Evolutionary conservation across 768 basidiomycete genomes (phyloP).

Genomic region (Panellus pusillus): DNA sequence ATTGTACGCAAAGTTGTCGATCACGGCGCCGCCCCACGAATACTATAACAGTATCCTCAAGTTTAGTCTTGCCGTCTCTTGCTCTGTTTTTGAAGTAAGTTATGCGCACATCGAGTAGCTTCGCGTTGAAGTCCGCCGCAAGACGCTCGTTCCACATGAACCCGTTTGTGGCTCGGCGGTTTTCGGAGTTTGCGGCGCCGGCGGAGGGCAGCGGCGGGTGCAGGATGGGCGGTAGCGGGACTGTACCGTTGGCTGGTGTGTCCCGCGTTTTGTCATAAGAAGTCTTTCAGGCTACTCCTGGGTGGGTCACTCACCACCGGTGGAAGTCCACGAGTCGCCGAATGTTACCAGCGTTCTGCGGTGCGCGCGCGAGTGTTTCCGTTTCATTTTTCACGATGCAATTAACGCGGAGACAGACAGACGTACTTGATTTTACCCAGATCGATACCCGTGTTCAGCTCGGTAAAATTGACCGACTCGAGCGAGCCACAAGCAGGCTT

Average conservation of each 20-base stretch:
- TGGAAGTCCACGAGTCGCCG: conserved; percentile 34
- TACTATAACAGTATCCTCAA: conserved; percentile 22
- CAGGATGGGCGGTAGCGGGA: conserved; percentile 32
- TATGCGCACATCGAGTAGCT: conserved; percentile 27
- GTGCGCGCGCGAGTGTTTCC: too few relatives aligned
- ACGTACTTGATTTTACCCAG: conserved; percentile 24
- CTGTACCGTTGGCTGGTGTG: conserved; percentile 30
- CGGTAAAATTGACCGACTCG: conserved; percentile 25
- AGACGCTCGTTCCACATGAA: conserved; percentile 34
- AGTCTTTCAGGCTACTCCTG: neutral
- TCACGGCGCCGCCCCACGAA: conserved; percentile 35
- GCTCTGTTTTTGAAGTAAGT: too few relatives aligned
- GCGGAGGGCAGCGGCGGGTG: conserved; percentile 34
- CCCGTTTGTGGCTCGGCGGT: conserved; percentile 32
- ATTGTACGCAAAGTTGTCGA: conserved; percentile 35
- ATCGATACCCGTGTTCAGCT: conserved; percentile 30
- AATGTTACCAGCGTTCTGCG: conserved; percentile 30
- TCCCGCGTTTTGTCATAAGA: neutral
- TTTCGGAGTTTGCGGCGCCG: conserved; percentile 27
- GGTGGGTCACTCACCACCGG: conserved; percentile 21
- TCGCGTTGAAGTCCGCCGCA: conserved; percentile 29
- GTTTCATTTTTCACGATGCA: too few relatives aligned
- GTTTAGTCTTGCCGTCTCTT: too few relatives aligned
- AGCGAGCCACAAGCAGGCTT: conserved; percentile 28
- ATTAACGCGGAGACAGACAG: neutral